Base-by-base conservation (phyloP, 192 early-diverging fungal genomes). In the Umbelopsis ramanniana region DNA sequence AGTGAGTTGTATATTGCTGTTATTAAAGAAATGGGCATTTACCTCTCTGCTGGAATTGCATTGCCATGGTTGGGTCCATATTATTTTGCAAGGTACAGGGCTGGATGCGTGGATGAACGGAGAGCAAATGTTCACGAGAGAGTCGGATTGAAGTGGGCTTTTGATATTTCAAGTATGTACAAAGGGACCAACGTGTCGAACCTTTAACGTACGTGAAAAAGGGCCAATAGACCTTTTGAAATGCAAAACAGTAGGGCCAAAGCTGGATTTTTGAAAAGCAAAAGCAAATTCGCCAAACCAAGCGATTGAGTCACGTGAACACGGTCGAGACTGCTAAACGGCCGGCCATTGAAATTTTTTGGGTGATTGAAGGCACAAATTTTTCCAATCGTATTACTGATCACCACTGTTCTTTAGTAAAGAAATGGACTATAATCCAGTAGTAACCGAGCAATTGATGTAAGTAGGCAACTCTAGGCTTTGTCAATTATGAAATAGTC, bases 381-480 rank as follows among this genome's bases (percentile, higher is more conserved):
- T 63, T 63, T 63, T 63, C 23, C 33, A n/a, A 26, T 11, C 17
- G 26, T 37, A 63, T 63, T 63, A 63, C 57, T 63, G 57, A 63
- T 63, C 57, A 63, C 23, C 33, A 63, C 57, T 19, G 23, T 29
- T 63, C 33, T 63, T 35, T 37, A 12, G 12, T 15, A 12, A 29
- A 37, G 38, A 37, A 29, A 87, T 87, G 85, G 81, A 87, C 72
- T 87, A 87, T 67, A 75, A 67, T 75, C 86, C 86, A 12, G 83
- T 85, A 29, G 75, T 87, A 29, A 83, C 81, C 38, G 81, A 81
- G 33, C 86, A 83, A 69, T 69, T 83, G 47, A 87, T 87, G 86
- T 87, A 85, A 77, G 75, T 29, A 29, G 29, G 29, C 29, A 1
- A 29, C 29, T 29, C 29, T 29, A 29, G 29, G 29, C 29, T 29